Evolutionary conservation across 768 basidiomycete species (phyloP), one percentile per base, ranked within the genome.

Genomic region (Leccinum ochraceum): DNA sequence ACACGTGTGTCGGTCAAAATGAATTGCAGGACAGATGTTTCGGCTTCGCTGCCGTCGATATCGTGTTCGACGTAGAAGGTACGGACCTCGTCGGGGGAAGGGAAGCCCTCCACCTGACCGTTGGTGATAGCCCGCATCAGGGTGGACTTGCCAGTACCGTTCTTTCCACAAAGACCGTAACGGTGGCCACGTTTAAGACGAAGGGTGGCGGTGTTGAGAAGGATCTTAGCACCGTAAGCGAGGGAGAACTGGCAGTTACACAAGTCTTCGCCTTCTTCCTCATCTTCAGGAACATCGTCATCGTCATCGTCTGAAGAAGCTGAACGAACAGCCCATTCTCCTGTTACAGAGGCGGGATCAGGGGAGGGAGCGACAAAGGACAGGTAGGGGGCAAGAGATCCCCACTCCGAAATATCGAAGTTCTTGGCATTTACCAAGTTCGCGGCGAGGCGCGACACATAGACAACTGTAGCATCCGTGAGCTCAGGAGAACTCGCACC

Each of bases 61-160:
- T 98, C 95, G 83, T 98, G 95, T 83, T 96, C 95, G 74, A 98
- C 95, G 79, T 97, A 98, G 88, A 96, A 98, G 63, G 95, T 98
- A 75, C 95, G 94, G 74, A 98, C 95, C 73, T 95, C 90, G 56
- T 95, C 92, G 58, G 94, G 93, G 20, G 95, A 95, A 13, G 95
- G 95, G 90, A 98, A 98, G 69, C 95, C 95, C 72, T 98, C 95
- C 68, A 98, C 95, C 79, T 98, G 95, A 61, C 90, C 92, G 70
- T 94, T 94, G 78, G 87, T 92, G 76, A 94, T 94, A 63, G 92
- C 92, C 66, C 91, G 87, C 92, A 94, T 94, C 74, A 94, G 86
- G 28, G 92, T 94, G 1, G 92, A 94, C 84, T 98, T 98, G 69
- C 95, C 95, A 71, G 95, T 95, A 86, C 95, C 95, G 78, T 98